Base-by-base conservation (phyloP, 78 protist species). In the Chrysochromulina tobinii region DNA sequence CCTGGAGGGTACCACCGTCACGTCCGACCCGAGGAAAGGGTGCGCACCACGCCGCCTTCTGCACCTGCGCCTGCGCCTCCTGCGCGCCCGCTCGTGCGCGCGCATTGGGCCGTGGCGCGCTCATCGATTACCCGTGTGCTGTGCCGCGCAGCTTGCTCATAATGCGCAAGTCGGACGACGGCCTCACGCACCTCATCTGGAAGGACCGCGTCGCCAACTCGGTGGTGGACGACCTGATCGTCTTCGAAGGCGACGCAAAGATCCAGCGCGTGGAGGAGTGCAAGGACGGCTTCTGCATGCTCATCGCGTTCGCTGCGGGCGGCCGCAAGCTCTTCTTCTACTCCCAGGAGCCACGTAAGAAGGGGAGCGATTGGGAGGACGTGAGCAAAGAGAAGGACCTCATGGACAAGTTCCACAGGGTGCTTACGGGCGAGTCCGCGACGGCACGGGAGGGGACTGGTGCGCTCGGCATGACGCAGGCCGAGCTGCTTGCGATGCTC, bases 151-250 rank as follows among this genome's bases (percentile, higher is more conserved):
- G 67, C 67, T 11, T 14, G 25, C n/a, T 67, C 38, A 23, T 3
- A 25, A 1, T 67, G 18, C 73, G 1, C 7, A 14, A 59, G 88
- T 9, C 55, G 5, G 54, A 55, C 25, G 88, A 83, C 51, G 38
- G 27, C 25, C 68, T 83, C 57, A 2, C 59, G 88, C 88, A 83
- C 88, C 18, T 83, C 15, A 6, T 4, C 23, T 83, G 88, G 88
- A 23, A 38, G 72, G 88, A 83, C 58, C 72, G 68, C 9, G 14
- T 25, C 14, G 0, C 88, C 25, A 1, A 2, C 72, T 21, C 66
- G 38, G 2, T n/a, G n/a, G 88, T 27, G 55, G 88, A 83, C 17
- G 87, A 67, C 73, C 38, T 67, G 73, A 67, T 67, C 73, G 38
- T 67, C 73, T 67, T 67, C 73, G 48, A 25, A 7, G 23, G 17